Percentiles rank a stretch among this genome's conserved stretches.
phyloP scores from a whole-genome alignment of 129 eudicot genomes.

The Pseudognaphalium luteoalbum region DNA sequence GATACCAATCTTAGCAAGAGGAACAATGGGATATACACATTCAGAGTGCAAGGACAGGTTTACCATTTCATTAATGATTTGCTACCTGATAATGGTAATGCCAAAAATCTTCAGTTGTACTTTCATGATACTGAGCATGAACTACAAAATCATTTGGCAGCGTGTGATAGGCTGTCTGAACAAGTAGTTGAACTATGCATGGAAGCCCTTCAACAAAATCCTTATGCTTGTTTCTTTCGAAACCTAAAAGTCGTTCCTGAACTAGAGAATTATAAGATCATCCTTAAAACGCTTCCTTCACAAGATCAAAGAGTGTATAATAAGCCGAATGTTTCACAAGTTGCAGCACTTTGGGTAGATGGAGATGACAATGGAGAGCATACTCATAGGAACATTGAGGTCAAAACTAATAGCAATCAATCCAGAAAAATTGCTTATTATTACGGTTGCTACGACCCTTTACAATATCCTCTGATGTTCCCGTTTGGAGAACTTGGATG shows the following conservation, averaged over 20 bases:
- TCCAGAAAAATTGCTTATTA: neutral
- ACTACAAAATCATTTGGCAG: neutral
- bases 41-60: too few relatives aligned
- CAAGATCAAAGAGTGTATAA: too few relatives aligned
- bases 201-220: neutral
- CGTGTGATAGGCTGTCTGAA: neutral
- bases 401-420: neutral
- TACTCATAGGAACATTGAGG: neutral
- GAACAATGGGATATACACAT: too few relatives aligned
- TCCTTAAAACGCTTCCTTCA: neutral
- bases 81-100: too few relatives aligned
- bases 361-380: neutral
- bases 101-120: too few relatives aligned
- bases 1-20: too few relatives aligned
- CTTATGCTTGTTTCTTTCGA: neutral
- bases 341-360: neutral
- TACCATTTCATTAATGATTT: too few relatives aligned
- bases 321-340: neutral
- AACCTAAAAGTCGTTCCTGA: neutral
- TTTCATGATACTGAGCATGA: neutral
- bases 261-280: neutral
- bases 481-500: neutral
- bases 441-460: neutral
- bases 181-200: neutral
- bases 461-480: neutral